Evolutionary conservation across 306 rosid species (phyloP).

Genomic region (Fragaria ananassa): DNA sequence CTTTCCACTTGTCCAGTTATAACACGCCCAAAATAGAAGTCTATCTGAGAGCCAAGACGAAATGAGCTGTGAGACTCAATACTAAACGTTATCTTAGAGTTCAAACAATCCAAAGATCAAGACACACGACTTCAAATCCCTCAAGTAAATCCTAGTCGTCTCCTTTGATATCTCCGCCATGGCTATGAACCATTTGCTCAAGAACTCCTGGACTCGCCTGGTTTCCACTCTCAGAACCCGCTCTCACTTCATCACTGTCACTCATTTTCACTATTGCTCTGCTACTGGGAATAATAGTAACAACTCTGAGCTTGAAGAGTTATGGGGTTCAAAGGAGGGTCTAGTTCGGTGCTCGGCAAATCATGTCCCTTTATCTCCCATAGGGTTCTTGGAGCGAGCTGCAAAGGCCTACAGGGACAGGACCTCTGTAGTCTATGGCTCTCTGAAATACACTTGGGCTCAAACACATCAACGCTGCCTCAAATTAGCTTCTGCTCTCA

Average conservation of each 20-base stretch:
- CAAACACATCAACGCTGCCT: conserved; percentile 67
- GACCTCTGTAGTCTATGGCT: conserved; percentile 63
- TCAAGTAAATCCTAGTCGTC: background rate
- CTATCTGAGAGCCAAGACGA: too few species aligned
- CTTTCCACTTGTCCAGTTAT: too few species aligned
- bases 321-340: conserved; percentile 67
- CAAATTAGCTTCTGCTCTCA: conserved; percentile 61
- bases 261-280: background rate
- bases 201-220: conserved; percentile 22
- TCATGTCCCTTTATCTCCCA: conserved; percentile 62
- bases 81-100: too few species aligned
- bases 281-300: background rate
- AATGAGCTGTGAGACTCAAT: too few species aligned
- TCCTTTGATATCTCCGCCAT: background rate
- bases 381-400: conserved; percentile 73
- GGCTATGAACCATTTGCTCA: conserved; percentile 33
- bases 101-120: background rate
- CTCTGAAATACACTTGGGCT: conserved; percentile 51
- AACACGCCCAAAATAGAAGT: too few species aligned
- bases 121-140: background rate
- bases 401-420: conserved; percentile 52
- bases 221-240: conserved; percentile 6
- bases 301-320: conserved; percentile 33
- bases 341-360: conserved; percentile 62
- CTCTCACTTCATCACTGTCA: background rate